Evolutionary conservation across 352 stramenopile species (phyloP), one percentile per base, ranked within the genome.

Genomic region (Blastocystis sp.): DNA sequence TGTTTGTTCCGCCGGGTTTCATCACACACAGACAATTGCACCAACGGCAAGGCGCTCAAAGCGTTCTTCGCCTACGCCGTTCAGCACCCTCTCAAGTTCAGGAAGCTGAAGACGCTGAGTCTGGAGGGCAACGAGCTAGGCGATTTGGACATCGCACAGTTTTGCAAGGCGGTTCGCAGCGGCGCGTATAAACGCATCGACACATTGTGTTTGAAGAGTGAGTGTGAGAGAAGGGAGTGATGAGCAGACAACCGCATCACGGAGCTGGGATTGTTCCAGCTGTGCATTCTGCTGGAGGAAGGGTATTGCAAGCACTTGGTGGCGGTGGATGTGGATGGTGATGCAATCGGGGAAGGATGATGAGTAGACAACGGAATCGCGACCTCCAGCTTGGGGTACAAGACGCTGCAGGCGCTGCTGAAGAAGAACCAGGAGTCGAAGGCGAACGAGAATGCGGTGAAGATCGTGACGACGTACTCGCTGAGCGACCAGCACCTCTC

Each of bases 401-500:
- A n/a, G 57, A 81, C 71, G 54, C n/a, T 81, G 48, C 48, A 63
- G 48, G 21, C n/a, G 28, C 40, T 81, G 14, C 71, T 81, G n/a
- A n/a, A 81, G 48, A 65, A 64, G n/a, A 81, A 81, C 43, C 64
- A 66, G 71, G 48, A 81, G 34, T n/a, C 43, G 7, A 43, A n/a
- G 28, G 17, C 28, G 42, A 81, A 81, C 43, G 24, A 42, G 28
- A 54, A 24, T 65, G 38, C 48, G 1, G 17, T 60, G n/a, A 81
- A 81, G 48, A 81, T 45, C 10, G 59, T 81, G 7, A 81, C 71
- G 48, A 81, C 71, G 19, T 81, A 81, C 66, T 24, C 21, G 38
- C 43, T 81, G 57, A 81, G 71, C 54, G 57, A 81, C 66, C 71
- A 81, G 59, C 71, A 81, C 45, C 40, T 81, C 14, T 81, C 71